phyloP scores from a whole-genome alignment of 2,329 filamentous ascomycete species.

The Epicoccum sorghinum region DNA sequence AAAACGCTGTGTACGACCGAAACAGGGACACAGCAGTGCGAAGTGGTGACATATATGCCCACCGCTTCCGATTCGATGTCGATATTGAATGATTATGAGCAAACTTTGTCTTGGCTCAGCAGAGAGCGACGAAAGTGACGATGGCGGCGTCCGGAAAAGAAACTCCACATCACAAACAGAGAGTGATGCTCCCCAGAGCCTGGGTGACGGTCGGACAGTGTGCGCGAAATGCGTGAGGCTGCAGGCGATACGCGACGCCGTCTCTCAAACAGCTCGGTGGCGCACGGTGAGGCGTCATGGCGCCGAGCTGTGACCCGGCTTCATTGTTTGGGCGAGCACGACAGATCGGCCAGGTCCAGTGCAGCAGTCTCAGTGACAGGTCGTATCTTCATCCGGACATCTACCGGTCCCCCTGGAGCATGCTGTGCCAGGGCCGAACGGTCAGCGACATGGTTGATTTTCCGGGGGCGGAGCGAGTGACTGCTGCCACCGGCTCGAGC shows the following conservation, averaged over 20 bases:
- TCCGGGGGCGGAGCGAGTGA: constrained; percentile 6
- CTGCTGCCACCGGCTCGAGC: constrained; percentile 32
- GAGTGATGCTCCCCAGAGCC: constrained; percentile 10
- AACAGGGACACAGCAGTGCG: background rate
- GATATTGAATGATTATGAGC: constrained; percentile 21
- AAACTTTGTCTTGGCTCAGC: constrained; percentile 26
- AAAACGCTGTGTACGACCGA: constrained; percentile 20
- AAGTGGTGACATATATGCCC: constrained; percentile 18
- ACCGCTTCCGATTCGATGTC: constrained; percentile 30
- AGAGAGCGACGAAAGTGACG: constrained; percentile 24
- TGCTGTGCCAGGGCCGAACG: constrained; percentile 10
- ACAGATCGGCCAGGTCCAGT: constrained; percentile 12
- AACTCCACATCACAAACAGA: constrained; percentile 5
- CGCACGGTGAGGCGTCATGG: constrained; percentile 15
- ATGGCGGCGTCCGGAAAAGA: constrained; percentile 14
- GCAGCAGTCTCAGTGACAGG: constrained; percentile 16
- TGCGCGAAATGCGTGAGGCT: constrained; percentile 24
- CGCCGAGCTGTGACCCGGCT: constrained; percentile 15
- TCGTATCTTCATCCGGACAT: constrained; percentile 8
- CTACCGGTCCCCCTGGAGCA: constrained; percentile 3
- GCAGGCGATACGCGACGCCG: constrained; percentile 15
- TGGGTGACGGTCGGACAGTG: constrained; percentile 24
- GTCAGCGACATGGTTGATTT: constrained; percentile 18
- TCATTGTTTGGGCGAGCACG: constrained; percentile 20
- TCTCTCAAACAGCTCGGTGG: constrained; percentile 16